Percentiles rank a stretch among this genome's conserved stretches.
phyloP scores from a whole-genome alignment of 345 rosid species.

The Melastoma malabathricum region DNA sequence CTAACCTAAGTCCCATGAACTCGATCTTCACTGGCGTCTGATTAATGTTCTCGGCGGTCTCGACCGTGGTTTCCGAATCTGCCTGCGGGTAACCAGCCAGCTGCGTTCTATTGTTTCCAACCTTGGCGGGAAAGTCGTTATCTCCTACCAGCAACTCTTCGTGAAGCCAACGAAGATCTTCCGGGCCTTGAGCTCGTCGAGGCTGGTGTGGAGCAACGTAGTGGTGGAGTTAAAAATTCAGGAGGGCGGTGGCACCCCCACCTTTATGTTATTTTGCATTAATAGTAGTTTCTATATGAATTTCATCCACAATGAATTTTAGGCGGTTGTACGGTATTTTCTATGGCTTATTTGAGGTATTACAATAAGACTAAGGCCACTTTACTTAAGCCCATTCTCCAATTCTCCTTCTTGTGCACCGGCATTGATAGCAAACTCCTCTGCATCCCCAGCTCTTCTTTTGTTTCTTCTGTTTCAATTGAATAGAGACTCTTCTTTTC shows the following conservation, averaged over 20 bases:
- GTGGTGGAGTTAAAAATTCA: constrained; percentile 70
- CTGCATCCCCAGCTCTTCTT: too few species aligned
- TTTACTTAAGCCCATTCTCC: too few species aligned
- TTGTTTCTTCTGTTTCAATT: too few species aligned
- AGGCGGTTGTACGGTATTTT: too few species aligned
- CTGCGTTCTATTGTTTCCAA: constrained; percentile 57
- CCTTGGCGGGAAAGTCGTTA: constrained; percentile 38
- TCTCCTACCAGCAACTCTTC: constrained; percentile 63
- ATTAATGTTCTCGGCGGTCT: constrained; percentile 62
- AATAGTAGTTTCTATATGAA: too few species aligned
- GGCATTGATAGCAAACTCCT: too few species aligned
- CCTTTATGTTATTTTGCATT: too few species aligned
- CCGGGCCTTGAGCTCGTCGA: constrained; percentile 64
- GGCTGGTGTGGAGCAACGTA: constrained; percentile 42
- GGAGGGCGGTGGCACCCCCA: constrained; percentile 62
- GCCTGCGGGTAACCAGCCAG: constrained; percentile 38
- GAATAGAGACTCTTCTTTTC: too few species aligned
- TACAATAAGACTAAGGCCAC: too few species aligned
- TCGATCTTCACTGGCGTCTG: constrained; percentile 50
- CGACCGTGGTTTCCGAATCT: constrained; percentile 62
- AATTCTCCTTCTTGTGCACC: too few species aligned
- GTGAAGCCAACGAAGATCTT: constrained; percentile 56
- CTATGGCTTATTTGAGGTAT: too few species aligned
- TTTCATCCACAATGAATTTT: too few species aligned
- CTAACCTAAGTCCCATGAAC: constrained; percentile 73